Evolutionary conservation across 208 protist species (phyloP).

Genomic region (Acanthamoeba triangularis): DNA sequence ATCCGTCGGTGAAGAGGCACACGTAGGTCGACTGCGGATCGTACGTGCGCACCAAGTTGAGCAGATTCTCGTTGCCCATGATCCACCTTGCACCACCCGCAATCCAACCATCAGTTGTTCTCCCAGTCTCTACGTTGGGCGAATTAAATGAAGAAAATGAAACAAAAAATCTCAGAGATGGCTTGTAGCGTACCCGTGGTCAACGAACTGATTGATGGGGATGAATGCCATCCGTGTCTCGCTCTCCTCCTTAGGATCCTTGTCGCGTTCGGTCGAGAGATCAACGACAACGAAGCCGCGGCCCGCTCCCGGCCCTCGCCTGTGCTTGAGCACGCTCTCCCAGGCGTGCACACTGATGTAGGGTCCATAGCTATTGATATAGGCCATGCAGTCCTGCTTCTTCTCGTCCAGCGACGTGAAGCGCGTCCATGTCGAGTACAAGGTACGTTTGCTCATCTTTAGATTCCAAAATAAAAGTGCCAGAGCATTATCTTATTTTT

Average conservation of each 20-base stretch:
- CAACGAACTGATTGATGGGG: slow-evolving; percentile 50
- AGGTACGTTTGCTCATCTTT: not conserved
- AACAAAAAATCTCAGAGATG: not conserved
- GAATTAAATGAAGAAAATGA: not conserved
- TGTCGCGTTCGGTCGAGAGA: slow-evolving; percentile 34
- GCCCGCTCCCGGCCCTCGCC: not conserved
- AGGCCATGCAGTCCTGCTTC: slow-evolving; percentile 53
- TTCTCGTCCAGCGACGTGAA: slow-evolving; percentile 36
- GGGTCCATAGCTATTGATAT: slow-evolving; percentile 25
- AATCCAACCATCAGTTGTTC: not conserved
- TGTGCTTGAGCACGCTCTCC: slow-evolving; percentile 66
- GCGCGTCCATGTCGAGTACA: slow-evolving; percentile 21
- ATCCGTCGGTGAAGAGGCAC: slow-evolving; percentile 60
- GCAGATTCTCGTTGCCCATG: not conserved
- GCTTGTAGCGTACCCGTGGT: slow-evolving; percentile 8
- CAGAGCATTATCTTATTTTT: not conserved
- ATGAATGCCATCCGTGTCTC: slow-evolving; percentile 43
- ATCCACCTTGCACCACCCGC: not conserved
- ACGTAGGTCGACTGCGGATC: slow-evolving; percentile 22
- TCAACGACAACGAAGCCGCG: slow-evolving; percentile 36
- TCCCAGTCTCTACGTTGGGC: no score
- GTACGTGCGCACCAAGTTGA: slow-evolving; percentile 45
- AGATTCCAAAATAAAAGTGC: no score
- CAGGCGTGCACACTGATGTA: slow-evolving; percentile 33
- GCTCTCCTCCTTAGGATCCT: not conserved